phyloP scores from a whole-genome alignment of 2,329 filamentous ascomycete genomes.

The Lecanicillium sp. region DNA sequence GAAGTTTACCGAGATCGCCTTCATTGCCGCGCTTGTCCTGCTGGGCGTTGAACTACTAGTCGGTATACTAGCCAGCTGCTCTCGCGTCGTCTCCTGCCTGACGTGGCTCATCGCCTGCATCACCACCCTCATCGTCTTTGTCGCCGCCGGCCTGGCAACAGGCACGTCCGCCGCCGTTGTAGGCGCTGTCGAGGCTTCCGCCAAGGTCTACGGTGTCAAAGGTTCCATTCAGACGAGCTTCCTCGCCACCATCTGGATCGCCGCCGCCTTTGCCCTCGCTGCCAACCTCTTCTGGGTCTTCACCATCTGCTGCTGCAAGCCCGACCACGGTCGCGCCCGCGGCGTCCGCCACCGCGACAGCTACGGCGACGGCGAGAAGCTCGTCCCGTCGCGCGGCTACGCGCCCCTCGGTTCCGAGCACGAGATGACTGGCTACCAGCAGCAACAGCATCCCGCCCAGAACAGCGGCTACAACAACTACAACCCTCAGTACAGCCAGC shows the following conservation, averaged over 20 bases:
- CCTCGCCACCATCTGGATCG: slow-evolving; percentile 71
- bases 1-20: slow-evolving; percentile 79
- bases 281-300: slow-evolving; percentile 87
- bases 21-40: slow-evolving; percentile 64
- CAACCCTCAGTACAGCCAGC: slow-evolving; percentile 20
- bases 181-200: slow-evolving; percentile 56
- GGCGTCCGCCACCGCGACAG: slow-evolving; percentile 28
- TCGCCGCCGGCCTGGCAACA: slow-evolving; percentile 66
- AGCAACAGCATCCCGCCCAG: slow-evolving; percentile 25
- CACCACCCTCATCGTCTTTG: slow-evolving; percentile 48
- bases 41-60: slow-evolving; percentile 68
- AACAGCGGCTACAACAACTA: slow-evolving; percentile 11
- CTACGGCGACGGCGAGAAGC: slow-evolving; percentile 44
- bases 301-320: slow-evolving; percentile 84
- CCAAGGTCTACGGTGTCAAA: slow-evolving; percentile 66
- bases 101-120: slow-evolving; percentile 71
- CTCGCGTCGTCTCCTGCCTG: slow-evolving; percentile 71
- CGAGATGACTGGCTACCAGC: slow-evolving; percentile 34
- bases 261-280: slow-evolving; percentile 67
- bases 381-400: slow-evolving; percentile 35
- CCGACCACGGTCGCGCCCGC: slow-evolving; percentile 25
- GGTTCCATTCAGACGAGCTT: slow-evolving; percentile 62
- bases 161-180: slow-evolving; percentile 66
- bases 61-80: slow-evolving; percentile 78
- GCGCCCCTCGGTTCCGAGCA: slow-evolving; percentile 29